phyloP scores from a whole-genome alignment of 1,284 basidiomycete genomes.

The Austropuccinia psidii region DNA sequence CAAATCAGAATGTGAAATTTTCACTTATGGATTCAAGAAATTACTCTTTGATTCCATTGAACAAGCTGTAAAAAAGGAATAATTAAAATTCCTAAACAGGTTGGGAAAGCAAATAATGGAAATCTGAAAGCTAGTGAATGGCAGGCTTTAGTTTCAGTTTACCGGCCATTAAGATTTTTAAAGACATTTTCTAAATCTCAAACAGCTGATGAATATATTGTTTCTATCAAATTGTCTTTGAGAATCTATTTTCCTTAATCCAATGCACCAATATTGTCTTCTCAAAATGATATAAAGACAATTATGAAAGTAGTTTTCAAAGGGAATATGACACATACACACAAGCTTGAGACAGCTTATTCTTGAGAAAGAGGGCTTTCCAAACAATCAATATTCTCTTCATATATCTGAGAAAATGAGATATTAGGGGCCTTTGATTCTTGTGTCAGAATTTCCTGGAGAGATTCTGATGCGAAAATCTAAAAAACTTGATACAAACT shows the following conservation, averaged over 20 bases:
- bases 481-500: background rate
- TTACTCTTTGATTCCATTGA: background rate
- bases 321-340: background rate
- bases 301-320: background rate
- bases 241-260: slow-evolving; percentile 31
- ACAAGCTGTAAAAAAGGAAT: background rate
- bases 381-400: slow-evolving; percentile 17
- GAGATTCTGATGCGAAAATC: background rate
- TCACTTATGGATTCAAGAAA: background rate
- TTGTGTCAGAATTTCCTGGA: slow-evolving; percentile 15
- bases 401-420: background rate
- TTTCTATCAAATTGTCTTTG: background rate
- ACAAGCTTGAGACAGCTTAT: background rate
- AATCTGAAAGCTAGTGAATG: slow-evolving; percentile 19
- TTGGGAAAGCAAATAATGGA: slow-evolving; percentile 1
- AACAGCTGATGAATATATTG: background rate
- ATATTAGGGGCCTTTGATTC: slow-evolving; percentile 2
- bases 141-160: background rate
- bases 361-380: background rate
- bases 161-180: slow-evolving; percentile 24
- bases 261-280: slow-evolving; percentile 24
- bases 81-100: background rate
- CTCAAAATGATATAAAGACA: background rate
- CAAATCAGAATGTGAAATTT: too few relatives aligned
- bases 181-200: background rate